Evolutionary conservation across 495 filamentous ascomycete species (phyloP).

Genomic region (Xylaria intraflava): DNA sequence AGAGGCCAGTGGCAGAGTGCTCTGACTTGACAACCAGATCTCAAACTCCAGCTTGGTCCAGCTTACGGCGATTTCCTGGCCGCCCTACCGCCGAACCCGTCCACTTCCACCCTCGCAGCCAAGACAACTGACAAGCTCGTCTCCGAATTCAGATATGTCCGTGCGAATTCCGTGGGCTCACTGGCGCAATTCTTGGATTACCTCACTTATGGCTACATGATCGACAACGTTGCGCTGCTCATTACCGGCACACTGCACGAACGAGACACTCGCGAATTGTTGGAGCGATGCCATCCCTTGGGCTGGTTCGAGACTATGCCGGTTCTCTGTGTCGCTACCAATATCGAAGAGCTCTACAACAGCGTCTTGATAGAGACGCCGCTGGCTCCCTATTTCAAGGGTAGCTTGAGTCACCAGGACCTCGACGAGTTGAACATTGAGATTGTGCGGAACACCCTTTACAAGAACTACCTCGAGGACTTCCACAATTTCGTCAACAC

Average conservation of each 20-base stretch:
- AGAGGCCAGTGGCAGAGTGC: neutral
- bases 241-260: constrained; percentile 98
- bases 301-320: constrained; percentile 99
- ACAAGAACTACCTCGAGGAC: constrained; percentile 99
- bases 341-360: constrained; percentile 98
- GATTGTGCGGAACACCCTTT: constrained; percentile 96
- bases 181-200: constrained; percentile 94
- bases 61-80: constrained; percentile 97
- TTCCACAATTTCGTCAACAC: constrained; percentile 89
- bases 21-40: constrained; percentile 52
- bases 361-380: constrained; percentile 95
- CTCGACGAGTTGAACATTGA: constrained; percentile 99
- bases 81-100: constrained; percentile 90
- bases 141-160: constrained; percentile 91
- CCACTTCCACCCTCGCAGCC: constrained; percentile 87
- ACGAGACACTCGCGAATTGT: constrained; percentile 89
- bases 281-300: constrained; percentile 93
- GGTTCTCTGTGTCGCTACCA: constrained; percentile 93
- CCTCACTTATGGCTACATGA: constrained; percentile 99
- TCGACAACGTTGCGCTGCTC: constrained; percentile 96
- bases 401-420: constrained; percentile 87
- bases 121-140: constrained; percentile 98
- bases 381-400: constrained; percentile 93
- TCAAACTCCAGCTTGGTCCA: constrained; percentile 93
- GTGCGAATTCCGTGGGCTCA: constrained; percentile 83